Percentiles rank a stretch among this genome's conserved stretches.
Evolutionary conservation across 345 rosid species (phyloP).

Genomic region (Salix exigua): DNA sequence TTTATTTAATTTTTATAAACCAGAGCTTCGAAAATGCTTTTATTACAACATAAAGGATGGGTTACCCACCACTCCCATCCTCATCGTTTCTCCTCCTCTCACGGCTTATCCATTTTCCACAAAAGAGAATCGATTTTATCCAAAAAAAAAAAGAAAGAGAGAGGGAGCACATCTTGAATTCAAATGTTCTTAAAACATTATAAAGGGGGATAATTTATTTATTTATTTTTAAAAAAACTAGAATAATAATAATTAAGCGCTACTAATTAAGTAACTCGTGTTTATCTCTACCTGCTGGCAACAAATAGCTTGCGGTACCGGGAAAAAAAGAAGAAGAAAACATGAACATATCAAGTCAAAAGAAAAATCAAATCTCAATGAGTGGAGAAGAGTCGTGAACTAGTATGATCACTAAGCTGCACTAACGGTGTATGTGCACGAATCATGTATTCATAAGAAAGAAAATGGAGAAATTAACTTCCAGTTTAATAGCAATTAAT

Average conservation of each 20-base stretch:
- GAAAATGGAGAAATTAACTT: neutral
- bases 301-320: neutral
- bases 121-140: constrained; percentile 4
- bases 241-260: neutral
- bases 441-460: constrained; percentile 1
- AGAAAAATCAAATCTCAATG: neutral
- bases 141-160: constrained; percentile 13
- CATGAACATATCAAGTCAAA: neutral
- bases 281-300: neutral
- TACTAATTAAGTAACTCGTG: neutral
- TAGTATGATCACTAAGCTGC: neutral
- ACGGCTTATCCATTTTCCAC: constrained; percentile 46
- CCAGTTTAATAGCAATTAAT: neutral
- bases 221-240: too few relatives aligned
- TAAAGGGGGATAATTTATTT: too few relatives aligned
- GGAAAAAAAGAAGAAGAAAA: too few relatives aligned
- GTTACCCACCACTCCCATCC: constrained; percentile 42
- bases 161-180: neutral
- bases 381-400: neutral
- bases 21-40: neutral
- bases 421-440: neutral
- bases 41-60: constrained; percentile 19
- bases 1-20: constrained; percentile 15
- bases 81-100: constrained; percentile 59
- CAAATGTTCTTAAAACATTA: neutral